Evolutionary conservation across 176 grass and related monocot genomes (phyloP), one percentile per base, ranked within the genome.

Genomic region (Rhynchospora pubera): DNA sequence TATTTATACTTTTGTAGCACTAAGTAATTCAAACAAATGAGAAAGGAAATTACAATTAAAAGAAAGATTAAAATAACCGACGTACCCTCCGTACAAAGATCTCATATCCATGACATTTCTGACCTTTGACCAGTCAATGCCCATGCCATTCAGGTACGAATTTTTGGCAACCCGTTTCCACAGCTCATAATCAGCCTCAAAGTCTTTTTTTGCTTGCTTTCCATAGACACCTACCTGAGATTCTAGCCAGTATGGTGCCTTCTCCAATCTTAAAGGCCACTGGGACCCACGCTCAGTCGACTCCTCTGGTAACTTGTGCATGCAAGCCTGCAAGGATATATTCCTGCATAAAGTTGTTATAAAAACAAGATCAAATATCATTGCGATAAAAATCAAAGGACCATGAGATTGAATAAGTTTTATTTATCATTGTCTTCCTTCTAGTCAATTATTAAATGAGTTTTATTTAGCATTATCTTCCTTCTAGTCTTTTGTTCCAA

Each of bases 51-150:
- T 48, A 50, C 30, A 80, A 81, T 1, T 9, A 86, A 39, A 7
- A n/a, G 28, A 32, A 53, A 30, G 42, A 28, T 22, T 69, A 21
- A 7, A 80, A 79, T 66, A 39, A 64, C 18, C 64, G 64, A 79
- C 92, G 93, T 93, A 99, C 97, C 97, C 97, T 86, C 93, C 97
- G 79, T 99, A 99, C 13, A 96, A 82, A 39, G 97, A 92, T 91
- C 97, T 91, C 97, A 99, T 96, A 81, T 99, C 97, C 93, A 99
- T 93, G 56, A 91, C 93, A 90, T 93, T 99, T 87, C 97, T 91
- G 50, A 99, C 91, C 86, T 66, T 91, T 32, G 93, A 93, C 97
- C 97, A 99, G 50, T 90, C 80, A n/a, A 99, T 96, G 83, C 93
- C 97, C 89, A 99, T 90, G 70, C 93, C 89, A 83, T 89, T 88